Evolutionary conservation across 1,284 basidiomycete genomes (phyloP), one percentile per base, ranked within the genome.

Genomic region (Erythrobasidium hasegawianum): DNA sequence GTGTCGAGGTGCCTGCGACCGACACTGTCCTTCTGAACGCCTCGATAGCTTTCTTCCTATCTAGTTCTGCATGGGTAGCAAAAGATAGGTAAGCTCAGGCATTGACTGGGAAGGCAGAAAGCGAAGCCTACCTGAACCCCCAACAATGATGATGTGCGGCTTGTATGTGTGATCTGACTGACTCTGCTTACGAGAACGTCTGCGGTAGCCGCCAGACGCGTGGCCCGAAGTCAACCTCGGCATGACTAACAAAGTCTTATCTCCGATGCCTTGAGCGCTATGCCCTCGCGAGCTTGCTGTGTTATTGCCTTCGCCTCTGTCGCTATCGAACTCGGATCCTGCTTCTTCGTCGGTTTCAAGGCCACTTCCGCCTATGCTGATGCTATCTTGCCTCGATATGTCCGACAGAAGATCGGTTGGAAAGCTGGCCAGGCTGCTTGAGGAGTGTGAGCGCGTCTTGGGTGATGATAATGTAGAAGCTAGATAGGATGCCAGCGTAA

Each of bases 391-490:
- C 18, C 62, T 55, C 7, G 62, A 65, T 22, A 58, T 47, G 29
- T 65, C 62, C 7, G 62, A 65, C 20, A 65, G 14, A 18, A 58
- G 43, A 38, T 65, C 62, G 20, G 62, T 65, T 16, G 62, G 62
- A 29, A 65, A 65, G 40, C 62, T 65, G 39, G 62, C 62, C 18
- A 65, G 47, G 50, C 62, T 65, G n/a, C 27, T 45, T 7, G 56
- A 65, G 14, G 62, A 65, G 16, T 49, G 10, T n/a, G 62, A 65
- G 29, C 62, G 55, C 29, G 62, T 58, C 62, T 65, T 65, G 10
- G 55, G 55, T 10, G 62, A 65, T 20, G 62, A 57, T 8, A 65
- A 20, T 11, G 27, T 65, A 27, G 62, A 65, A 13, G 62, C 55
- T 22, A 65, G 62, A 49, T 65, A 65, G 29, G 22, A 40, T 20